Conservation (phyloP, 2,329 filamentous ascomycete species). For the Phialophora tarda region DNA sequence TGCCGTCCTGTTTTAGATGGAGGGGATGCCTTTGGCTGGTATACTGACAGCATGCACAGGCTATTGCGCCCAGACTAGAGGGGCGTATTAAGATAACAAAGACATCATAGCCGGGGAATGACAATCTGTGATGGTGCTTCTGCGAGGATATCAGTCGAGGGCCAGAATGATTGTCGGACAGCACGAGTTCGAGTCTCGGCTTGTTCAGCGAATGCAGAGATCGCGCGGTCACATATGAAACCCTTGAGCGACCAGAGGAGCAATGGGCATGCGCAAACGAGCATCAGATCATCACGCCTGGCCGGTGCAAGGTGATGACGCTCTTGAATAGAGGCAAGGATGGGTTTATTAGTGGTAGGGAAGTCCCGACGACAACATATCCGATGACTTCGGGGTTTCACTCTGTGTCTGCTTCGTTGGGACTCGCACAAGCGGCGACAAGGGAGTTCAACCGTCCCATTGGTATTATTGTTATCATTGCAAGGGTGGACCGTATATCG, state of each 20-base stretch:
- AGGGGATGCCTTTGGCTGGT: not conserved
- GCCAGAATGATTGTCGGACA: not conserved
- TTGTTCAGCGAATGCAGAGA: not conserved
- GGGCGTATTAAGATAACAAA: constrained; percentile 65
- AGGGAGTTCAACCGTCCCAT: no score
- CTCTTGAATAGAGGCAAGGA: not conserved
- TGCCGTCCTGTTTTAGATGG: not conserved
- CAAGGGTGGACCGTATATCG: no score
- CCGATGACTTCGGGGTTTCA: no score
- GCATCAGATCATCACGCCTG: not conserved
- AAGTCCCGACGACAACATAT: no score
- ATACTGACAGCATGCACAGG: constrained; percentile 46
- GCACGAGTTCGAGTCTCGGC: not conserved
- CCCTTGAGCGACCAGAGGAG: not conserved
- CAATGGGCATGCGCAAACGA: not conserved
- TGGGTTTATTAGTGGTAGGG: not conserved
- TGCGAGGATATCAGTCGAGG: not conserved
- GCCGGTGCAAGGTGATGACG: not conserved
- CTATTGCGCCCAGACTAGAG: constrained; percentile 78
- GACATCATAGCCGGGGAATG: not conserved
- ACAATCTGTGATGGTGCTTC: not conserved
- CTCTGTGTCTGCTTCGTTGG: no score
- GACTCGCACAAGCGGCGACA: no score
- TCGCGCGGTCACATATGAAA: not conserved
- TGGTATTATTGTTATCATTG: no score